Base-by-base conservation (phyloP, 192 early-diverging fungal species). In the Coemansia sp. region DNA sequence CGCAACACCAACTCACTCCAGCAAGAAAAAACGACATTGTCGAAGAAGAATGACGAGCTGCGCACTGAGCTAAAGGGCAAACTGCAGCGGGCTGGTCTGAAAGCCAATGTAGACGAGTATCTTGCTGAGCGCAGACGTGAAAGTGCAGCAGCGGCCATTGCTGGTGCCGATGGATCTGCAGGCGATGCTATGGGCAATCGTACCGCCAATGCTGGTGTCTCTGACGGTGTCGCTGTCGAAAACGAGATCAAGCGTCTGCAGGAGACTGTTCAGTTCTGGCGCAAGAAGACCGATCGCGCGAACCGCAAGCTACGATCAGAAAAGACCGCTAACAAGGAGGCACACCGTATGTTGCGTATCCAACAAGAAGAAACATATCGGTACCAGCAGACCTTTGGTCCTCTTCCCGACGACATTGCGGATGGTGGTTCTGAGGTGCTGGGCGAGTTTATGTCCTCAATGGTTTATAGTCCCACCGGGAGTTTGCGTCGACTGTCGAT, bases 31-130 rank as follows among this genome's bases (percentile, higher is more conserved):
- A 57, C 71, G 8, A 76, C 85, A 16, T 66, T 91, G 8, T 8
- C 67, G 3, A 85, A 85, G 48, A 79, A 85, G 42, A 83, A 86
- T 10, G 88, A 91, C 16, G 84, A 88, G 11, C 75, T 92, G 56
- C 87, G 77, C 15, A 77, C 68, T 21, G 84, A 87, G 51, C 75
- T 87, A 4, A 81, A 68, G 59, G 83, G 83, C 59, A 72, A 71
- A 62, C 72, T 85, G 65, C 76, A 85, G 73, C 78, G 83, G 10
- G 72, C 76, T 8, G 83, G 83, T 4, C 66, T 75, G 52, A 78
- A 75, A 57, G 72, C 72, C 58, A 72, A 83, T 45, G 70, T 83
- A 18, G 80, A 83, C 65, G 80, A 83, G 69, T 83, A 78, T 26
- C 52, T 83, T 32, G 75, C 80, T 7, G 73, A 71, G 59, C 68